phyloP scores from a whole-genome alignment of 768 basidiomycete species.

The Phylloporus arenicola region DNA sequence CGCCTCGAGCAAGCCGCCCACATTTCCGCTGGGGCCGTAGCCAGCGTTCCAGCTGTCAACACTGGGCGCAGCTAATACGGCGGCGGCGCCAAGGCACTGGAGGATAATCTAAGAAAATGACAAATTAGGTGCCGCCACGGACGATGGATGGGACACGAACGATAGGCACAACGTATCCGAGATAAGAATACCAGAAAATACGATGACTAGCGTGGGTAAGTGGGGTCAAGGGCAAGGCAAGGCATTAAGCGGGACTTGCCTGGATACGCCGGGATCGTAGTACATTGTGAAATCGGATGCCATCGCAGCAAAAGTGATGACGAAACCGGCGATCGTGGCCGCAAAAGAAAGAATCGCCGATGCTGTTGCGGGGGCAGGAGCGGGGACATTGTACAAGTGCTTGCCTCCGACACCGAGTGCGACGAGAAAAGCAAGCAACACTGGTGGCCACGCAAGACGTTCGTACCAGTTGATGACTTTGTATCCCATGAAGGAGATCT shows the following conservation, averaged over 20 bases:
- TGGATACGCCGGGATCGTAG: conserved; percentile 51
- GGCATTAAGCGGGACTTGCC: conserved; percentile 33
- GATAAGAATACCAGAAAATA: conserved; percentile 61
- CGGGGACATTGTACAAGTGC: conserved; percentile 46
- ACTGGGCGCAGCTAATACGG: conserved; percentile 49
- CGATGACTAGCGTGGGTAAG: conserved; percentile 37
- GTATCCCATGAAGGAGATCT: conserved; percentile 66
- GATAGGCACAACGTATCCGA: conserved; percentile 56
- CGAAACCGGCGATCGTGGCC: conserved; percentile 67
- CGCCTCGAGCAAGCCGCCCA: conserved; percentile 61
- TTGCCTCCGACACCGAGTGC: conserved; percentile 71
- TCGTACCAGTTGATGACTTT: conserved; percentile 69
- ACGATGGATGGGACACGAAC: conserved; percentile 37
- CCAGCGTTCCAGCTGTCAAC: conserved; percentile 53
- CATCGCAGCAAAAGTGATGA: conserved; percentile 55
- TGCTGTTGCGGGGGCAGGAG: conserved; percentile 50
- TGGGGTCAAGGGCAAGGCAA: conserved; percentile 5
- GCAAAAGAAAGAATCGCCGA: conserved; percentile 56
- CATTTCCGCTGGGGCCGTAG: conserved; percentile 47
- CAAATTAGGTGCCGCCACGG: not conserved
- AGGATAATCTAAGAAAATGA: conserved; percentile 28
- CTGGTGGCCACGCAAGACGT: conserved; percentile 69
- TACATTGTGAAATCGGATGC: conserved; percentile 76
- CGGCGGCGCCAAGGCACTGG: conserved; percentile 64
- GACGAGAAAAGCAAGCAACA: conserved; percentile 67